Base-by-base conservation (phyloP, 2,329 filamentous ascomycete species). In the Mollisiaceae sp. region DNA sequence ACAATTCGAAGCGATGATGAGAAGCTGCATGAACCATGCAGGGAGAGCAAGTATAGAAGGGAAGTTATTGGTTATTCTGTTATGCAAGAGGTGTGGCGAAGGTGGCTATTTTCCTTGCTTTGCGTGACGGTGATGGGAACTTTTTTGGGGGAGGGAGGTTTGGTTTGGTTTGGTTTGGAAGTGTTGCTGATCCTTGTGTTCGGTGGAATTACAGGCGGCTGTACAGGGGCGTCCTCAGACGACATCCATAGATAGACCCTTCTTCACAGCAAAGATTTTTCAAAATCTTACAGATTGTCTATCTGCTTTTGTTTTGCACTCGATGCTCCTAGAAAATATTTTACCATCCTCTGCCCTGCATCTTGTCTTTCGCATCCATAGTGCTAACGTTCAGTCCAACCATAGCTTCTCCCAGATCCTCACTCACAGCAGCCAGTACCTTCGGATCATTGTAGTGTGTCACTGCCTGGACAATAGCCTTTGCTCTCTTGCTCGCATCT, bases 341-440 rank as follows among this genome's bases (percentile, higher is more conserved):
- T 57, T 86, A 97, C 92, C 93, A 97, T 11, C 94, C 94, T 66
- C 94, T 84, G 67, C 88, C 89, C 36, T 94, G 91, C 79, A 97
- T 82, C 86, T 92, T 97, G 79, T 97, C 90, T 65, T 85, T 85
- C 62, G 92, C 86, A 68, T 84, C 83, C 90, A 98, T 90, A 72
- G 84, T 86, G 68, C 87, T 86, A 70, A 92, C 91, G 80, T 94
- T 97, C 76, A 98, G 93, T 32, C 95, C 95, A 12, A 97, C 94
- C 93, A 98, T 99, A 43, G 95, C 93, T 85, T 97, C 94, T n/a
- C 95, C 95, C 35, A 98, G 82, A 64, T 94, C 93, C 76, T 90
- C 88, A 80, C 91, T 94, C 65, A 94, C 91, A 81, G 96, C 90
- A 5, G 94, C 94, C 63, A 99, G 81, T 27, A 97, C 86, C 82